Percentiles rank a stretch among this genome's conserved stretches.
Conservation (phyloP, 106 monocot genomes). For the Dendrobium chrysotoxum region DNA sequence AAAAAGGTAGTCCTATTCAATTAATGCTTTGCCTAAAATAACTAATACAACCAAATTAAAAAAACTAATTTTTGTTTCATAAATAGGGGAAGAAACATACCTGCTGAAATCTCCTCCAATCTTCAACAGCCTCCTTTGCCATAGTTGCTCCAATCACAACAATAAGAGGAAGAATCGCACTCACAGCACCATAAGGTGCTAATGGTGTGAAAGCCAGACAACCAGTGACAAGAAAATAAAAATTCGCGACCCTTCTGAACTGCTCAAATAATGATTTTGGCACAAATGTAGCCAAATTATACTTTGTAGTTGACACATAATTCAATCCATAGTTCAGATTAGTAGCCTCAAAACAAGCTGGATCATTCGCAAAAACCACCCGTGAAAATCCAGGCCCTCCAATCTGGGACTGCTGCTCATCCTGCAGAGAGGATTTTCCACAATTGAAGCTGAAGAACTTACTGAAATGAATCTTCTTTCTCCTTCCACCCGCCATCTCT, state of each 20-base stretch:
- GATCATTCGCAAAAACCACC: slow-evolving; percentile 56
- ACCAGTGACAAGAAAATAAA: slow-evolving; percentile 69
- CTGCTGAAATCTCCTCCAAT: slow-evolving; percentile 76
- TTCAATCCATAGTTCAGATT: slow-evolving; percentile 40
- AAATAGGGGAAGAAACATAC: slow-evolving; percentile 19
- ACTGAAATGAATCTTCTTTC: slow-evolving; percentile 44
- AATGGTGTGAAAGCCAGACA: slow-evolving; percentile 64
- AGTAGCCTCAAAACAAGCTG: slow-evolving; percentile 35
- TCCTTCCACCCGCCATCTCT: slow-evolving; percentile 35
- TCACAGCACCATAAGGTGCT: slow-evolving; percentile 61
- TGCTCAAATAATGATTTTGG: slow-evolving; percentile 94
- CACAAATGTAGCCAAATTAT: slow-evolving; percentile 61
- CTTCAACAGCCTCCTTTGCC: slow-evolving; percentile 90
- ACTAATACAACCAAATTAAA: neutral
- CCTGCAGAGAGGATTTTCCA: slow-evolving; percentile 23
- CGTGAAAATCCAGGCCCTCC: slow-evolving; percentile 81
- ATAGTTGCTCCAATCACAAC: slow-evolving; percentile 83
- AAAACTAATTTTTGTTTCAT: neutral
- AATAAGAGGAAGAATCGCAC: slow-evolving; percentile 52
- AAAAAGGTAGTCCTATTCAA: neutral
- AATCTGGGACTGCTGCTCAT: slow-evolving; percentile 55
- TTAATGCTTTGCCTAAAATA: neutral
- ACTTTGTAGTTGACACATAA: slow-evolving; percentile 86
- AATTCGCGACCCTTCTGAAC: slow-evolving; percentile 88
- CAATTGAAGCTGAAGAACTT: slow-evolving; percentile 62